Conservation (phyloP, 345 rosid genomes). For the Populus deltoides region DNA sequence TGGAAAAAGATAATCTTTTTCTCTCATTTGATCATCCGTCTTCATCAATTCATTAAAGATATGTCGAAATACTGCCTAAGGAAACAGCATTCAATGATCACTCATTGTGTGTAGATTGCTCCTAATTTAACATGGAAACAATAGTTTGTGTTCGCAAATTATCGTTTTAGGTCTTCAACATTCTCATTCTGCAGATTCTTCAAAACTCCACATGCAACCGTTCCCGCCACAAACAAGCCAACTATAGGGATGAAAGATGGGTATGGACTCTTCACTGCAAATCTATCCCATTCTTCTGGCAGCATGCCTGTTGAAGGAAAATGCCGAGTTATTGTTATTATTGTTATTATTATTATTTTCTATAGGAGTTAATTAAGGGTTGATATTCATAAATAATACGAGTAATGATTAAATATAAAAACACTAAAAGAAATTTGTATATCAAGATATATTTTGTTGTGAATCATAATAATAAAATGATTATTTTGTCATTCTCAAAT, state of each 20-base stretch:
- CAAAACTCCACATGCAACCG: conserved; percentile 64
- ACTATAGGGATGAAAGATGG: conserved; percentile 84
- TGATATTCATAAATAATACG: conserved; percentile 1
- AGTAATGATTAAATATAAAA: not conserved
- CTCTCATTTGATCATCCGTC: not conserved
- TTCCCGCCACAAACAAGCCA: conserved; percentile 69
- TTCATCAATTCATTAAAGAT: not conserved
- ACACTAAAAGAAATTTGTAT: not conserved
- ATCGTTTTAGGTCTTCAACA: conserved; percentile 52
- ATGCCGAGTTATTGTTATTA: not conserved
- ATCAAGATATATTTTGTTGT: too few relatives aligned
- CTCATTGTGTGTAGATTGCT: not conserved
- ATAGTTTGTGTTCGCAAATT: not conserved
- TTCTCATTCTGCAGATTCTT: conserved; percentile 84
- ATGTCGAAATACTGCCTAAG: not conserved
- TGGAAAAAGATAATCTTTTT: not conserved
- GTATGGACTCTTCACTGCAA: conserved; percentile 79
- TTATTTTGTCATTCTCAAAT: too few relatives aligned
- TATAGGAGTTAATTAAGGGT: not conserved
- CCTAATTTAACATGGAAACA: conserved; percentile 8
- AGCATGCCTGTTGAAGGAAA: conserved; percentile 60
- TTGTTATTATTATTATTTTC: too few relatives aligned
- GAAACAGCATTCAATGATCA: not conserved
- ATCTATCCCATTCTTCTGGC: conserved; percentile 76
- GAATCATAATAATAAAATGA: too few relatives aligned